Conservation (phyloP, 441 rosid genomes). For the Erodium trifolium region DNA sequence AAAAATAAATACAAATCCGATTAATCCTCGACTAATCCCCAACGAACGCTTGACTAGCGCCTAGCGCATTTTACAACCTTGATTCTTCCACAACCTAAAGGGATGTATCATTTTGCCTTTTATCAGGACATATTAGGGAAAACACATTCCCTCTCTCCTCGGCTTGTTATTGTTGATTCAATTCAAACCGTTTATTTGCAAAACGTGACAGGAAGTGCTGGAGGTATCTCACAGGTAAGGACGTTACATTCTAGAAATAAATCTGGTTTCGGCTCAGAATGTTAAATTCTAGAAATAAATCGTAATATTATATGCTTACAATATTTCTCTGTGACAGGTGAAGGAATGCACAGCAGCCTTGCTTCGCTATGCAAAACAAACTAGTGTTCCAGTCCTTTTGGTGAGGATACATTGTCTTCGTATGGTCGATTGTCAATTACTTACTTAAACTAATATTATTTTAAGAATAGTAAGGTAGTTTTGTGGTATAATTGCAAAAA, state of each 20-base stretch:
- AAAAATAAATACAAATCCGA: too few species aligned
- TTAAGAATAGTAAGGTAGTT: too few species aligned
- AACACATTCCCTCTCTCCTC: constrained; percentile 54
- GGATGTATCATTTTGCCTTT: constrained; percentile 3
- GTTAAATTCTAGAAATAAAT: background rate
- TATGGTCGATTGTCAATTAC: background rate
- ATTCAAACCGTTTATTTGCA: constrained; percentile 79
- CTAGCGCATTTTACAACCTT: too few species aligned
- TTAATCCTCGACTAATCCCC: too few species aligned
- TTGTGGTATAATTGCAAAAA: too few species aligned
- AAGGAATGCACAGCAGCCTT: constrained; percentile 84
- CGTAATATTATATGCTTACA: background rate
- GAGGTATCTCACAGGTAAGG: constrained; percentile 64
- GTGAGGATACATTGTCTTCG: constrained; percentile 34
- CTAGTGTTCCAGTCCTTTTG: constrained; percentile 77
- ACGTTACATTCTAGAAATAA: constrained; percentile 1
- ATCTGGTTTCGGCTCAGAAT: background rate
- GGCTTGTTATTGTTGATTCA: constrained; percentile 73
- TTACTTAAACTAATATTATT: too few species aligned
- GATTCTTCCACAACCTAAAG: background rate
- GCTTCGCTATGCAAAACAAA: constrained; percentile 79
- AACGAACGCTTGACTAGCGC: too few species aligned
- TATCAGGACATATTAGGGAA: constrained; percentile 67
- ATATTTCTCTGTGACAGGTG: constrained; percentile 44
- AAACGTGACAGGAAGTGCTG: constrained; percentile 62